Percentiles rank a stretch among this genome's conserved stretches.
Evolutionary conservation across 169 alveolate species (phyloP).

Genomic region (Plasmodium malariae): DNA sequence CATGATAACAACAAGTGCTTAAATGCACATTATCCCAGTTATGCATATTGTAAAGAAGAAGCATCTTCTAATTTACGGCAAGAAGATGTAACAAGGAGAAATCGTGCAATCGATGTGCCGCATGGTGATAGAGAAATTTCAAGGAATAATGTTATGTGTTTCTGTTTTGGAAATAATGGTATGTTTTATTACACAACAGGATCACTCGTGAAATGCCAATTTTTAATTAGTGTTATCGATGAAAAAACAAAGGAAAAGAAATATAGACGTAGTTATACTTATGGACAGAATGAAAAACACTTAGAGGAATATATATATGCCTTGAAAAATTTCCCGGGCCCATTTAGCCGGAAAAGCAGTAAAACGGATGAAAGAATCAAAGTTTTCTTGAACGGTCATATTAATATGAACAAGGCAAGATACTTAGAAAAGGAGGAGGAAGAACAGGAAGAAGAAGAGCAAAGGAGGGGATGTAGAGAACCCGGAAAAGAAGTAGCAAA

Average conservation of each 20-base stretch:
- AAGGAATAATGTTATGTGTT: not conserved
- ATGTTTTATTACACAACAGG: slow-evolving; percentile 25
- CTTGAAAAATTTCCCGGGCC: slow-evolving; percentile 51
- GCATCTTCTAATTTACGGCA: too few relatives aligned
- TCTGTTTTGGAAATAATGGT: slow-evolving; percentile 68
- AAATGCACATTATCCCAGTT: too few relatives aligned
- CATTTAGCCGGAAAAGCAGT: slow-evolving; percentile 22
- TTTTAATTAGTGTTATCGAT: slow-evolving; percentile 15
- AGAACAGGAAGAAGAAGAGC: too few relatives aligned
- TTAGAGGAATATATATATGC: slow-evolving; percentile 21
- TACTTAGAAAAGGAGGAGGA: slow-evolving; percentile 1
- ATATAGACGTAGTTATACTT: not conserved
- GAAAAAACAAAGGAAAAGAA: not conserved
- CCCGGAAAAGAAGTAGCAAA: not conserved
- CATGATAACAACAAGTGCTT: too few relatives aligned
- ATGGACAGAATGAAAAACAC: not conserved
- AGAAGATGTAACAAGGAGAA: too few relatives aligned
- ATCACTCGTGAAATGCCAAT: not conserved
- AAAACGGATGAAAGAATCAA: slow-evolving; percentile 46
- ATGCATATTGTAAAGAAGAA: too few relatives aligned
- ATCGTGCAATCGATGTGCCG: too few relatives aligned
- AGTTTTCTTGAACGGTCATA: slow-evolving; percentile 6
- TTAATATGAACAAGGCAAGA: slow-evolving; percentile 7
- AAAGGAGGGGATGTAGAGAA: not conserved
- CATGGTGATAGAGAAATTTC: too few relatives aligned